Conservation (phyloP, 257 asterid species). For the Solanum verrucosum region DNA sequence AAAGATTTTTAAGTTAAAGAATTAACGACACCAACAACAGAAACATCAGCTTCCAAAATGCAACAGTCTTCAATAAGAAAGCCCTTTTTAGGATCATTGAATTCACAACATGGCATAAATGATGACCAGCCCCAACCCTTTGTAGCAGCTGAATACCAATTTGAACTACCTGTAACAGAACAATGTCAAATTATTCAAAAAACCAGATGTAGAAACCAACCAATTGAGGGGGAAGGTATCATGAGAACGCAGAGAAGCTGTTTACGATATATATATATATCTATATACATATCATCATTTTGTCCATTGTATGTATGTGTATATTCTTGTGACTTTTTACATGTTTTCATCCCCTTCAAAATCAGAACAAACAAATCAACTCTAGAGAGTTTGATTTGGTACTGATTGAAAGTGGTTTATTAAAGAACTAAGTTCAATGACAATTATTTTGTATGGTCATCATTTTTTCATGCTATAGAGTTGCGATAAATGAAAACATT, state of each 20-base stretch:
- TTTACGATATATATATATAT: not conserved
- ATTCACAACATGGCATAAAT: not conserved
- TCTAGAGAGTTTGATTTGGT: too few species aligned
- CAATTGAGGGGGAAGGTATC: too few species aligned
- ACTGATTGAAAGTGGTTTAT: too few species aligned
- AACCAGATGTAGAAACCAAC: not conserved
- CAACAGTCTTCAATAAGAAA: not conserved
- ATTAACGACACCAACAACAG: not conserved
- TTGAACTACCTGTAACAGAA: not conserved
- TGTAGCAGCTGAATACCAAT: not conserved
- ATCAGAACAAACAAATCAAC: too few species aligned
- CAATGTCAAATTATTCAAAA: not conserved
- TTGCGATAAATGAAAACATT: too few species aligned
- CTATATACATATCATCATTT: too few species aligned
- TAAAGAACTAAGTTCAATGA: too few species aligned
- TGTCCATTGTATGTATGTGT: too few species aligned
- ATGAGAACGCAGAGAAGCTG: not conserved
- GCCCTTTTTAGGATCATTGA: not conserved
- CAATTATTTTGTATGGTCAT: too few species aligned
- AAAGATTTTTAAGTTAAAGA: not conserved
- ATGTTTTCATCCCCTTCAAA: too few species aligned
- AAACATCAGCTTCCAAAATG: not conserved
- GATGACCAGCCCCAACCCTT: not conserved
- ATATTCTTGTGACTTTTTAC: too few species aligned
- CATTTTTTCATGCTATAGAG: too few species aligned